Evolutionary conservation across 2,329 filamentous ascomycete genomes (phyloP), one percentile per base, ranked within the genome.

Genomic region (Cladophialophora yegresii): DNA sequence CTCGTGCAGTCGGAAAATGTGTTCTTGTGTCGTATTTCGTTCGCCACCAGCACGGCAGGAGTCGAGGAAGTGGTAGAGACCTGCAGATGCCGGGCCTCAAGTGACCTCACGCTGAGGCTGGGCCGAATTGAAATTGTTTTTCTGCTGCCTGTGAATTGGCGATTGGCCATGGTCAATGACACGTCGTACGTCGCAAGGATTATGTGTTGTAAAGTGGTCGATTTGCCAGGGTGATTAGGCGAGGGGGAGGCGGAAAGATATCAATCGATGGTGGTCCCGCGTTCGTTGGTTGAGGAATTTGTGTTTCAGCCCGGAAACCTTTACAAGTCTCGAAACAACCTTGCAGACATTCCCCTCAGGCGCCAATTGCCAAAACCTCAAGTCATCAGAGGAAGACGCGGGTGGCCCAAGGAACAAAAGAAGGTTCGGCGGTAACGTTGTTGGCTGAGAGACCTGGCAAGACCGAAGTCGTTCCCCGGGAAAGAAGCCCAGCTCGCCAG

Each of bases 101-200:
- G 45, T 61, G 62, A 56, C 53, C 57, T 45, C n/a, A 47, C n/a
- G 40, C 28, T 26, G 28, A 54, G 33, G n/a, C 23, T 49, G 32
- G 54, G 36, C 50, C 43, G 59, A 58, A 62, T 56, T 43, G 63
- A 51, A 62, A 62, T 23, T 43, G 55, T 28, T 40, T 26, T 12
- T 20, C 28, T 43, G 28, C 30, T 33, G 33, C 47, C 28, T 50
- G 51, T 7, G 45, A 36, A 54, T 10, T 10, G 53, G 13, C 57
- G 49, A 60, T 56, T 63, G 63, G 63, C 32, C 54, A 43, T 28
- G 20, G 54, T 30, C 54, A 36, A 36, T 55, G 33, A 58, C 58
- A 61, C 49, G 63, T 65, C 54, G 61, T 47, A 62, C 47, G 51
- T 65, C 54, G 63, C 59, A 49, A 32, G 59, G 63, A 62, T 62